phyloP scores from a whole-genome alignment of 2,329 filamentous ascomycete species.

The Alternaria metachromatica region DNA sequence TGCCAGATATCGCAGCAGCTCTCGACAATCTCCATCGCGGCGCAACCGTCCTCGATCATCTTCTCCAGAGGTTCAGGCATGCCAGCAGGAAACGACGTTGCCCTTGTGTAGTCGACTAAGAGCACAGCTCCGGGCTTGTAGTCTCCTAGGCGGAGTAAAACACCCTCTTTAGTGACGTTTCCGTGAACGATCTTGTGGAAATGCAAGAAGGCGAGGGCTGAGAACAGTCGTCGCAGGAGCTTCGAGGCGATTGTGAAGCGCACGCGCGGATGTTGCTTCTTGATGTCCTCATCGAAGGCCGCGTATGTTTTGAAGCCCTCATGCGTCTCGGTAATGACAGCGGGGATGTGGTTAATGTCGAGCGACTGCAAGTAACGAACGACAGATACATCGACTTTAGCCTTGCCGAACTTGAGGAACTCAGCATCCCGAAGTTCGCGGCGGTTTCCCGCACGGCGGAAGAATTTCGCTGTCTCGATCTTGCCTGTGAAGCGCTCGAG shows the following conservation, averaged over 20 bases:
- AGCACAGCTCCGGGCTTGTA: slow-evolving; percentile 7
- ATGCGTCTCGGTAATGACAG: slow-evolving; percentile 22
- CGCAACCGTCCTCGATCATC: slow-evolving; percentile 13
- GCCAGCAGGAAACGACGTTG: not conserved
- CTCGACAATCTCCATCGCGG: slow-evolving; percentile 21
- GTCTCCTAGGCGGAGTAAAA: slow-evolving; percentile 16
- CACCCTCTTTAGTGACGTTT: slow-evolving; percentile 10
- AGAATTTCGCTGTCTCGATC: slow-evolving; percentile 20
- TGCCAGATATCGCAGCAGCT: slow-evolving; percentile 28
- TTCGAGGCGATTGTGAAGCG: slow-evolving; percentile 20
- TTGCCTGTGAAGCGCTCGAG: slow-evolving; percentile 21
- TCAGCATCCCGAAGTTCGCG: slow-evolving; percentile 14
- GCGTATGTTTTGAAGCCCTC: slow-evolving; percentile 17
- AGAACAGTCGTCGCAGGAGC: slow-evolving; percentile 21
- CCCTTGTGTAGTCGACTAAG: slow-evolving; percentile 21
- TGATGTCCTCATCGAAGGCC: slow-evolving; percentile 6
- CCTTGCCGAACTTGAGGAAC: slow-evolving; percentile 18
- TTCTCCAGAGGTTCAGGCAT: slow-evolving; percentile 6
- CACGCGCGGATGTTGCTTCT: slow-evolving; percentile 14
- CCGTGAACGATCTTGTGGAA: slow-evolving; percentile 20
- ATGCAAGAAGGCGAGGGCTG: slow-evolving; percentile 22
- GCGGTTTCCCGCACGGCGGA: not conserved
- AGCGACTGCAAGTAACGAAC: slow-evolving; percentile 17
- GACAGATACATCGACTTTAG: slow-evolving; percentile 11
- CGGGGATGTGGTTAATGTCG: slow-evolving; percentile 13